phyloP scores from a whole-genome alignment of 1,284 basidiomycete species.

The Rhizoctonia solani region DNA sequence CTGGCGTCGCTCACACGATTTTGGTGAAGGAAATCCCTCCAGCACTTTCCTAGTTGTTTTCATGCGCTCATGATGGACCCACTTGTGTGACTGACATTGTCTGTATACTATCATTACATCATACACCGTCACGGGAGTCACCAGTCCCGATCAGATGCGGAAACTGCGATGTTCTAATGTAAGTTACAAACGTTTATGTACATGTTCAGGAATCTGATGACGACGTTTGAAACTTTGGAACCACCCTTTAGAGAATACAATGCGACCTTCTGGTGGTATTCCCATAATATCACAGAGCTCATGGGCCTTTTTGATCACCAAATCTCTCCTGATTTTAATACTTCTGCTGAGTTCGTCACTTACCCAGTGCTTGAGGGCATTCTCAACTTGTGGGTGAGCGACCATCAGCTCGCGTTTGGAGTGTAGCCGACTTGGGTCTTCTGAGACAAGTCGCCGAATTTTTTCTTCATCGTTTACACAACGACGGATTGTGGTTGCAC shows the following conservation, averaged over 20 bases:
- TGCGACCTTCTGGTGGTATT: neutral
- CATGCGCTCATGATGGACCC: no score
- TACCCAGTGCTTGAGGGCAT: slow-evolving; percentile 47
- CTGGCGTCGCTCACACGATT: no score
- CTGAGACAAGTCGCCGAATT: neutral
- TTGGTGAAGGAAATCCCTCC: no score
- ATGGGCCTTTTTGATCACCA: neutral
- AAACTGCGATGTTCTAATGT: no score
- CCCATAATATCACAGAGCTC: neutral
- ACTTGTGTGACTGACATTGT: no score
- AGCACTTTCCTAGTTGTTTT: no score
- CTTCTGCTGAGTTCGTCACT: slow-evolving; percentile 42
- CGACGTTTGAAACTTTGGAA: slow-evolving; percentile 1
- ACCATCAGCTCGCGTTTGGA: slow-evolving; percentile 8
- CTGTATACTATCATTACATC: no score
- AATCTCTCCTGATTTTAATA: neutral
- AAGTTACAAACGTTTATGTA: no score
- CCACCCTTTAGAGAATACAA: slow-evolving; percentile 1
- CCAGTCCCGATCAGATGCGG: no score
- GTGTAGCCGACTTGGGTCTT: neutral
- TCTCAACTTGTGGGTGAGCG: slow-evolving; percentile 45
- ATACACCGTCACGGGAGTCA: no score
- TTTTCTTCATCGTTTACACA: neutral
- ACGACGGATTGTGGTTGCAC: slow-evolving; percentile 2
- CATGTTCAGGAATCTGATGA: no score